Base-by-base conservation (phyloP, 371 early-diverging fungal species). In the Mortierella polycephala region DNA sequence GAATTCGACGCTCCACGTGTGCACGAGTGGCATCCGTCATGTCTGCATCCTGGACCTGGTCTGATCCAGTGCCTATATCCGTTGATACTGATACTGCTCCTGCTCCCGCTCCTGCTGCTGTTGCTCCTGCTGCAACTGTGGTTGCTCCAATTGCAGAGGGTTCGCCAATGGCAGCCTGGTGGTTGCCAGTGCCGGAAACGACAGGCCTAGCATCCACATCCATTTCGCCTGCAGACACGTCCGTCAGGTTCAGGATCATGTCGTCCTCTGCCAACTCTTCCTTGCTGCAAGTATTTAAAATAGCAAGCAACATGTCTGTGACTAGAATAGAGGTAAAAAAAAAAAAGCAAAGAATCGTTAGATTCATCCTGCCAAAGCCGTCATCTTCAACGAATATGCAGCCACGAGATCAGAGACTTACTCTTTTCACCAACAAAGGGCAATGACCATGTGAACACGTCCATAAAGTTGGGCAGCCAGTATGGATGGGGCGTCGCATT, bases 351-450 rank as follows among this genome's bases (percentile, higher is more conserved):
- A 16, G 16, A 10, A 54, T 7, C 7, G 44, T 41, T 12, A 53
- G 23, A 9, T 18, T 12, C 12, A 9, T 30, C 30, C 30, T 30
- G 30, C 30, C 4, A 30, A 30, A 30, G 30, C 4, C 30, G 30
- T 4, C 30, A 30, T 30, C 30, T 4, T 30, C 30, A 30, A 30
- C 30, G 30, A 30, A 4, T 30, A 30, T 2, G 30, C 4, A 30
- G 30, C 4, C 7, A 56, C 13, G 0, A 11, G 1, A 42, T n/a
- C 21, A 18, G 45, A 13, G 10, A 75, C 87, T 67, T 86, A 95
- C 96, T 94, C 83, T 99, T 98, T 85, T 98, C 98, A 53, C 97
- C 96, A 18, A 99, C 96, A 87, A 99, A 99, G 0, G 99, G 98
- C 63, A 99, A 83, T 44, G 95, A 95, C 98, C 99, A 99, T 44